Percentiles rank a stretch among this genome's conserved stretches.
These are phyloP conservation scores for Epichloe sp. DNA, from an alignment of 2,329 filamentous ascomycete species.

Conservation along the genomic window DNA sequence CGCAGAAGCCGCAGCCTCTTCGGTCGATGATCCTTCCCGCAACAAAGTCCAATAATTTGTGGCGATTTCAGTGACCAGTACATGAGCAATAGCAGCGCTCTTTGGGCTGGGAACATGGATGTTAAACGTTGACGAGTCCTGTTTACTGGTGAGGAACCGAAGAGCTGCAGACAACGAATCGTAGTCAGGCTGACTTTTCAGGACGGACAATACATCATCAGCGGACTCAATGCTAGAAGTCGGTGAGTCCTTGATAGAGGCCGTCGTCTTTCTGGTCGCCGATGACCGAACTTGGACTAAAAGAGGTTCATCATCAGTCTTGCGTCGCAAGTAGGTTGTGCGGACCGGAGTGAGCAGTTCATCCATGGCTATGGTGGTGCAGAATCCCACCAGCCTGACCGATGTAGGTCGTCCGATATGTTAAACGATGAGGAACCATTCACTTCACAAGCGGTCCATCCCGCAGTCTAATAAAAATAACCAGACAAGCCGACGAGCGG, in stretches of 20 bases:
- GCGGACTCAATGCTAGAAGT: constrained; percentile 14
- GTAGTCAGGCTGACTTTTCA: constrained; percentile 51
- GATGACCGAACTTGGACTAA: constrained; percentile 22
- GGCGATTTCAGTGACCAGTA: constrained; percentile 59
- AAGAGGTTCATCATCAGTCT: constrained; percentile 21
- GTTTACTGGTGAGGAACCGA: constrained; percentile 30
- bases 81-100: constrained; percentile 61
- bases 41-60: constrained; percentile 71
- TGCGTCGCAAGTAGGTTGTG: constrained; percentile 33
- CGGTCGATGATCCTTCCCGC: constrained; percentile 26
- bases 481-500: too few relatives aligned
- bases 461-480: too few relatives aligned
- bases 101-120: constrained; percentile 43
- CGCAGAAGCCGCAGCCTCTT: neutral
- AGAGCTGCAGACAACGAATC: constrained; percentile 40
- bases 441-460: too few relatives aligned
- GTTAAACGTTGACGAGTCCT: constrained; percentile 10
- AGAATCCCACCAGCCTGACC: too few relatives aligned
- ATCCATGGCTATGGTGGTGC: constrained; percentile 30
- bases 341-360: constrained; percentile 41
- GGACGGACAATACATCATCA: constrained; percentile 42
- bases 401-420: too few relatives aligned
- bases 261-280: constrained; percentile 5
- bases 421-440: too few relatives aligned
- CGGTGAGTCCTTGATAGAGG: neutral